Base-by-base conservation (phyloP, 2,329 filamentous ascomycete species). In the Albifimbria verrucaria region DNA sequence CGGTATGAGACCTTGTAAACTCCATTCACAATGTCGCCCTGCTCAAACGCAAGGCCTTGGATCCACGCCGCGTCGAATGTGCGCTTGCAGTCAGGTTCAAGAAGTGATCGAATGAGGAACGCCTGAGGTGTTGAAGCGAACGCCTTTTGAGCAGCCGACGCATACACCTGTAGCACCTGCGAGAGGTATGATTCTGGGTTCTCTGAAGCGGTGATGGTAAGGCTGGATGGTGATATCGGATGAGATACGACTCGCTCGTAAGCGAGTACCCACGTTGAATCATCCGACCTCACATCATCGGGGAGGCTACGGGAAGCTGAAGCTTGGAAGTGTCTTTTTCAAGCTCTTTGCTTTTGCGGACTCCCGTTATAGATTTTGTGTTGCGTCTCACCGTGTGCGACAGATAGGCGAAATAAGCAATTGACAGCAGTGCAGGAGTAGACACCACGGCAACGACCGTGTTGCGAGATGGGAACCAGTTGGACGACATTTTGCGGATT, bases 51-150 rank as follows among this genome's bases (percentile, higher is more conserved):
- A 3, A 67, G 52, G 7, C 25, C 25, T 1, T 51, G 42, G 18
- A 71, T 63, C 53, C 59, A 61, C 18, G 50, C 51, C 4, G 53
- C 17, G 23, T 62, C 60, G 48, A 71, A 69, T 11, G 61, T 66
- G 18, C 48, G 52, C 12, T 49, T 54, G 2, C 53, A 51, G 7
- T 50, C 48, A 18, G 66, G 60, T 3, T 55, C 48, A 17, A 67
- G 50, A 17, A 65, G 48, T 12, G 55, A 42, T 26, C 64, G 58
- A 32, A 72, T 64, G 2, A 65, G 20, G 4, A 65, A 55, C 5
- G 67, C 67, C 54, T 68, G 66, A 2, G 70, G 69, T 3, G 67
- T 68, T 59, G 62, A 63, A 49, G 59, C 58, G 46, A 71, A 72
- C 2, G 68, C 65, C 17, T 55, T 50, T 53, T 70, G 67, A 2